Base-by-base conservation (phyloP, 2,329 filamentous ascomycete species). In the Cladorrhinum sp. region DNA sequence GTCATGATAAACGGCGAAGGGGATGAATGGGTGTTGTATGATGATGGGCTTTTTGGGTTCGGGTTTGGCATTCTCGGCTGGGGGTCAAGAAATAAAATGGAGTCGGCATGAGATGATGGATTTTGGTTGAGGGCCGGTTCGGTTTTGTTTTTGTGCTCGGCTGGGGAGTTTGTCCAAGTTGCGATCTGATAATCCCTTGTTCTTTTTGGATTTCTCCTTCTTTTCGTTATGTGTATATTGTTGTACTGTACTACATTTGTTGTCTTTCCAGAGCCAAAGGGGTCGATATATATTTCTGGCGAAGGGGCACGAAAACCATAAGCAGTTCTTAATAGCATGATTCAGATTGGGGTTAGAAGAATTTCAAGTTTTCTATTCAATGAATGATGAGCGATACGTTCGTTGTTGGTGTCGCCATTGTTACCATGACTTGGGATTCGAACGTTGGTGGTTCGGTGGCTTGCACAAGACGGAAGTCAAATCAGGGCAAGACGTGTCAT, bases 171-270 rank as follows among this genome's bases (percentile, higher is more conserved):
- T 8, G 42, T 46, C 42, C 7, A 46, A 46, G 42, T 46, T 46
- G 16, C 18, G 18, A 46, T 20, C 42, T 46, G 16, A 9, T 3
- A 46, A 46, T 20, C n/a, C 49, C 14, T 51, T 51, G 14, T 51
- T 23, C n/a, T 46, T 33, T 20, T 55, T 62, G 33, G 12, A 36
- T 62, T 33, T 14, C 59, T 50, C 23, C 23, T 62, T 60, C 50
- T 49, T 64, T 62, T 64, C 51, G 21, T 64, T 62, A 52, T 57
- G 54, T 64, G 59, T 64, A 62, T 61, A 62, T 54, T 46, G 7
- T 64, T 62, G 60, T 64, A 49, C 54, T 62, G 62, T 63, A 60
- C 51, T 62, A 60, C 12, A 24, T 26, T 28, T 51, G 49, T 26
- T 51, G 42, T 46, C 42, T 18, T 46, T 16, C 33, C 9, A 9